Evolutionary conservation across 2,329 filamentous ascomycete genomes (phyloP), one percentile per base, ranked within the genome.

Genomic region (Emergomyces africanus): DNA sequence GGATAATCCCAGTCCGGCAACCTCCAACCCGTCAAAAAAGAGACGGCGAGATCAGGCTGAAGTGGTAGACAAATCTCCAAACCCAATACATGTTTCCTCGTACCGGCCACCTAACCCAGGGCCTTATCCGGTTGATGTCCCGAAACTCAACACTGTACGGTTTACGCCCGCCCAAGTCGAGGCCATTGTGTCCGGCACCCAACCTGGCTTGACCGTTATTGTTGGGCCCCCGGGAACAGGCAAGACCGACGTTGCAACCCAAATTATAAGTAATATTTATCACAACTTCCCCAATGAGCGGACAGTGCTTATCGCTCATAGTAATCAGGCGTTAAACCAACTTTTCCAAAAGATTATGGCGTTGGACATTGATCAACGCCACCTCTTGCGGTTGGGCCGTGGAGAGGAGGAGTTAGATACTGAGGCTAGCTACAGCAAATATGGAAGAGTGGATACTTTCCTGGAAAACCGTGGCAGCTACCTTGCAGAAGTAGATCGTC

Each of bases 251-350:
- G 94, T 99, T 57, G 91, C 90, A 54, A 96, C 92, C 4, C 94
- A 99, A 72, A 95, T 97, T 70, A 99, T 99, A 75, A 96, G 89
- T 77, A 96, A 97, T 72, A 88, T 99, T 66, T 99, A 99, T 70
- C 92, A 97, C 77, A 96, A 97, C 74, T 99, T 96, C 70, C 91
- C 94, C 8, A 80, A 86, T 63, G 90, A 99, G 72, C 87, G 90
- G 66, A 99, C 94, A 0, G 77, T 99, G 20, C 83, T 99, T 46
- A 84, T 99, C 63, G 94, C 94, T 4, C 94, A 99, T 72, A 97
- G 92, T 74, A 99, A 99, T 69, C 95, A 99, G 72, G 95, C 94
- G 1, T 78, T 99, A 10, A 99, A 99, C 68, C 94, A 99, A 71
- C 80, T 99, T 1, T 99, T 99, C 75, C 89, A 95, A 67, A 99